phyloP scores from a whole-genome alignment of 148 eudicot genomes.

The Polygonum aviculare region DNA sequence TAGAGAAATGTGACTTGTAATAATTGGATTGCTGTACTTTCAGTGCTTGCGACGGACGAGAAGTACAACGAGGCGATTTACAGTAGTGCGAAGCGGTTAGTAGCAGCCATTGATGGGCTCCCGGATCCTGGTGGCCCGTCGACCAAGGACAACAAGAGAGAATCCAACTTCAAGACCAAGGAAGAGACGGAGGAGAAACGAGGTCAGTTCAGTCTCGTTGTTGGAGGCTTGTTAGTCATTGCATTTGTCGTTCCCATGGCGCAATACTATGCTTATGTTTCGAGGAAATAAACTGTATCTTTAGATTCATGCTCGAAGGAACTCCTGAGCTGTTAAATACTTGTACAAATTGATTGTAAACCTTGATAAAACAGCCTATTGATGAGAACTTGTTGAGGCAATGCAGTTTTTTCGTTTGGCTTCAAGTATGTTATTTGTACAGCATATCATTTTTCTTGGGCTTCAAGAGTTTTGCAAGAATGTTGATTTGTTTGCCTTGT shows the following conservation, averaged over 20 bases:
- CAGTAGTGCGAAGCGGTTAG: slow-evolving; percentile 82
- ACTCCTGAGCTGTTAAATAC: not conserved
- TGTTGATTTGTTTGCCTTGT: not conserved
- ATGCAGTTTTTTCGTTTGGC: not conserved
- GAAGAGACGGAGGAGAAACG: slow-evolving; percentile 97
- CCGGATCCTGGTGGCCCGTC: slow-evolving; percentile 93
- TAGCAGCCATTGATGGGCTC: slow-evolving; percentile 86
- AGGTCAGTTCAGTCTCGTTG: slow-evolving; percentile 91
- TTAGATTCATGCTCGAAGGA: slow-evolving; percentile 8
- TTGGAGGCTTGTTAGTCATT: slow-evolving; percentile 86
- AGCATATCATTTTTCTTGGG: too few species aligned
- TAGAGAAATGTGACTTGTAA: not conserved
- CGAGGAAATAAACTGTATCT: slow-evolving; percentile 47
- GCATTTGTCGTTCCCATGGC: slow-evolving; percentile 99
- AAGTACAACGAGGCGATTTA: slow-evolving; percentile 90
- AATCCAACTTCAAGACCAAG: slow-evolving; percentile 85
- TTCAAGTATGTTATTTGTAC: not conserved
- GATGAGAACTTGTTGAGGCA: slow-evolving; percentile 16
- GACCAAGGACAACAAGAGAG: slow-evolving; percentile 73
- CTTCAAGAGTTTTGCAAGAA: not conserved
- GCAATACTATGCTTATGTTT: slow-evolving; percentile 95
- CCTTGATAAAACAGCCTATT: slow-evolving; percentile 13
- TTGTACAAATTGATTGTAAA: slow-evolving; percentile 37
- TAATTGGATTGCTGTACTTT: slow-evolving; percentile 17
- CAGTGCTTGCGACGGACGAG: slow-evolving; percentile 93